Evolutionary conservation across 371 early-diverging fungal species (phyloP).

Genomic region (Lichtheimia ramosa): DNA sequence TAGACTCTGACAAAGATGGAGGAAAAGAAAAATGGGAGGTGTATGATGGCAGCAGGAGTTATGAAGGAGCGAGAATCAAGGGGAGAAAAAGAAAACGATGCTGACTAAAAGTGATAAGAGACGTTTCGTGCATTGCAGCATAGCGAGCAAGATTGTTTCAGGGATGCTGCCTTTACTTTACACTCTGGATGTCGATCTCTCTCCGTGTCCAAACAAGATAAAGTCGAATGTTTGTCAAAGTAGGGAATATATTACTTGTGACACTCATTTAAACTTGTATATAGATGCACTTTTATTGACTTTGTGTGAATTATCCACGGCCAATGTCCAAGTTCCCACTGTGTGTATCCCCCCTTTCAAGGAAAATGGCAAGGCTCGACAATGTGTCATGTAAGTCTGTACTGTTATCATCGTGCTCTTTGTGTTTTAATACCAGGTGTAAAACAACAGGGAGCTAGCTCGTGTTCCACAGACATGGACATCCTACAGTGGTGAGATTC

Average conservation of each 20-base stretch:
- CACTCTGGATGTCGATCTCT: constrained; percentile 13
- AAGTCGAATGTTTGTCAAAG: constrained; percentile 7
- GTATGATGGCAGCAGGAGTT: too few relatives aligned
- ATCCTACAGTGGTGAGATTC: constrained; percentile 11
- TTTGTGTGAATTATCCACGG: constrained; percentile 11
- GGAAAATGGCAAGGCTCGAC: background rate
- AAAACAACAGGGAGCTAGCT: constrained; percentile 9
- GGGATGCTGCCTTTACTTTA: constrained; percentile 6
- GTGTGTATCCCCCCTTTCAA: constrained; percentile 4
- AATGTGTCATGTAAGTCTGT: background rate
- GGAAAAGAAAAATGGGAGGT: too few relatives aligned
- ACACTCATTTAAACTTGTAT: background rate
- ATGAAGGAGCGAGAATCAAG: too few relatives aligned
- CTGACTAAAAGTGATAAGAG: constrained; percentile 1
- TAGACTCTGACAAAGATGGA: too few relatives aligned
- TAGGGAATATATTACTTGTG: too few relatives aligned
- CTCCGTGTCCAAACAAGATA: constrained; percentile 7
- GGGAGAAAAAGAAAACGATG: too few relatives aligned
- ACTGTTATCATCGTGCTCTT: background rate
- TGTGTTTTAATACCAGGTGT: background rate
- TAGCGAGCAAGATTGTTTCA: constrained; percentile 13
- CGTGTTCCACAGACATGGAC: constrained; percentile 17
- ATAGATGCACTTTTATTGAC: constrained; percentile 12
- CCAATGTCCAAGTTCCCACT: constrained; percentile 5
- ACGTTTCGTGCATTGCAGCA: constrained; percentile 7